Percentiles rank a stretch among this genome's conserved stretches.
Conservation (phyloP, 2,329 filamentous ascomycete genomes). For the Neobulgaria alba region DNA sequence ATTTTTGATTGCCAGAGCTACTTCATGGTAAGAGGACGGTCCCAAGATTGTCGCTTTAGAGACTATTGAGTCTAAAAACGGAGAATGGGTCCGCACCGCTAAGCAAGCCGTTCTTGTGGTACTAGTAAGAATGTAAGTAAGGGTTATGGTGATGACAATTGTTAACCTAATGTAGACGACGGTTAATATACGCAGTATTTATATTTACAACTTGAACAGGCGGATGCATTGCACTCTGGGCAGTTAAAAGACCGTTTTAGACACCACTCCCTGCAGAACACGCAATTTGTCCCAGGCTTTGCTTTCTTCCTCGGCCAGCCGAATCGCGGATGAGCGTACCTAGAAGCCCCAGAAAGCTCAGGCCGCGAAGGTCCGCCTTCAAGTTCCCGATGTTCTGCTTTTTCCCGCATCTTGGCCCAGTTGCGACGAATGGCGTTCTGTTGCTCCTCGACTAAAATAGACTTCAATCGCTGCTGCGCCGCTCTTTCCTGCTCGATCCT, state of each 20-base stretch:
- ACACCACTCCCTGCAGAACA: constrained; percentile 3
- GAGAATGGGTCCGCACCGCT: no score
- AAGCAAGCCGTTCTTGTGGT: no score
- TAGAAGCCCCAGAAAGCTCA: neutral
- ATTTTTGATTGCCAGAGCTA: no score
- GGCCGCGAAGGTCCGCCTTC: constrained; percentile 3
- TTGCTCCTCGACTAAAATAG: constrained; percentile 2
- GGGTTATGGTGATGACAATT: no score
- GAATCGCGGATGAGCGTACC: constrained; percentile 4
- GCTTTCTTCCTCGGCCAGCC: constrained; percentile 6
- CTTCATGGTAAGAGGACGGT: no score
- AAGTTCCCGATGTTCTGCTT: constrained; percentile 5
- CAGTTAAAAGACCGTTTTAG: constrained; percentile 4
- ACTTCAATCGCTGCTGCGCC: constrained; percentile 2
- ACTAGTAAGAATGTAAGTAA: no score
- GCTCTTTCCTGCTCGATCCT: constrained; percentile 4
- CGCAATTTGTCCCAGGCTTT: constrained; percentile 2
- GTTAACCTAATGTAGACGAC: constrained; percentile 1
- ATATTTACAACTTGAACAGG: constrained; percentile 5
- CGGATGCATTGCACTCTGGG: constrained; percentile 5
- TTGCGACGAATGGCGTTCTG: constrained; percentile 2
- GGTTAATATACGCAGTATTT: constrained; percentile 6
- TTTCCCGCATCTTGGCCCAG: constrained; percentile 3
- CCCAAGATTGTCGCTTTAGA: no score
- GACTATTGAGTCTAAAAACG: no score